phyloP scores from a whole-genome alignment of 345 rosid genomes.

The Abelmoschus esculentus region DNA sequence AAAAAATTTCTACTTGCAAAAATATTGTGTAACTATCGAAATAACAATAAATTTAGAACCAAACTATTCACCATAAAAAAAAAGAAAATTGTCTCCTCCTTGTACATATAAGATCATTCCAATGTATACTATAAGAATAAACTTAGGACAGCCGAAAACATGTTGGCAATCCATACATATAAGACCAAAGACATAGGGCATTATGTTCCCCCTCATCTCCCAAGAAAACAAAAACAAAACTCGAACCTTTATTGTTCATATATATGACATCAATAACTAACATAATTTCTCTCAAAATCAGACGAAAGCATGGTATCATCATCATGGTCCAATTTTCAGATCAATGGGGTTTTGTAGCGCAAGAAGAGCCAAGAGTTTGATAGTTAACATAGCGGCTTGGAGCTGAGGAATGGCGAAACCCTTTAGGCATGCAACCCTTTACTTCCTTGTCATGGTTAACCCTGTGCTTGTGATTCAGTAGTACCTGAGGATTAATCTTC shows the following conservation, averaged over 20 bases:
- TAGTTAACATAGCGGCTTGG: slow-evolving; percentile 82
- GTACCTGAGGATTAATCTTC: slow-evolving; percentile 34
- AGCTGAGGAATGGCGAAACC: slow-evolving; percentile 57
- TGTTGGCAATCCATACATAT: neutral
- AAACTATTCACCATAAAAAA: neutral
- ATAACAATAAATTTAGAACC: neutral
- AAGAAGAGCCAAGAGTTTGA: slow-evolving; percentile 52
- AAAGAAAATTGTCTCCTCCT: neutral
- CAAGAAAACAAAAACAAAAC: neutral
- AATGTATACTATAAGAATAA: neutral
- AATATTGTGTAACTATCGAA: no score
- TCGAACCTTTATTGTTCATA: neutral
- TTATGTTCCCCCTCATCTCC: neutral
- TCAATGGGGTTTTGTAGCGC: slow-evolving; percentile 14
- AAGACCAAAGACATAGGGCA: neutral
- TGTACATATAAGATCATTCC: neutral
- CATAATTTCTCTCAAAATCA: neutral
- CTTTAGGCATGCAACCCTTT: slow-evolving; percentile 78
- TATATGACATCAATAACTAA: neutral
- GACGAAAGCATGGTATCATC: neutral
- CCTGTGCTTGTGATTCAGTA: slow-evolving; percentile 16
- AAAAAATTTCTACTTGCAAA: no score
- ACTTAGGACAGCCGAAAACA: neutral
- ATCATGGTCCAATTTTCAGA: slow-evolving; percentile 5
- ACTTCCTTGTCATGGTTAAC: slow-evolving; percentile 38